Evolutionary conservation across 179 eudicot genomes (phyloP).

Genomic region (Patellifolia procumbens): DNA sequence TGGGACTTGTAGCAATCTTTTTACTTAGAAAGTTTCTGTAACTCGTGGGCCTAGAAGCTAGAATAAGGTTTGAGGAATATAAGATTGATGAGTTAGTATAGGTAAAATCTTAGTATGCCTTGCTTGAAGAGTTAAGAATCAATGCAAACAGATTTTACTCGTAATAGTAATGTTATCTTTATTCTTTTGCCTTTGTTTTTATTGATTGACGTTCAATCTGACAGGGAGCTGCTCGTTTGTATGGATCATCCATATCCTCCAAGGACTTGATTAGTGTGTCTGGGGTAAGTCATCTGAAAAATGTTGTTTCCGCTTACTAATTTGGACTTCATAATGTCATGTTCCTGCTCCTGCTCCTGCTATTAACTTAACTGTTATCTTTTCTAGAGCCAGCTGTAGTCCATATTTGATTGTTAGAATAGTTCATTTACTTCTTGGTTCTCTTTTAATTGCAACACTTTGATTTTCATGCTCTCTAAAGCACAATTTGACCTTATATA

Average conservation of each 20-base stretch:
- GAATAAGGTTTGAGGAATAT: neutral
- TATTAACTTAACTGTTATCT: neutral
- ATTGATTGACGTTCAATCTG: constrained; percentile 20
- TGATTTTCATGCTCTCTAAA: neutral
- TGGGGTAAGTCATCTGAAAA: constrained; percentile 59
- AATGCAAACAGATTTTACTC: neutral
- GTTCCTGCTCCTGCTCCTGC: neutral
- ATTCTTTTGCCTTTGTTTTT: neutral
- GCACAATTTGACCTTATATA: too few relatives aligned
- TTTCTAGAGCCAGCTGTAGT: neutral
- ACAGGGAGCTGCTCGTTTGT: constrained; percentile 94
- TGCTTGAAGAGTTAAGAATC: neutral
- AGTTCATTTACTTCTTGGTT: neutral
- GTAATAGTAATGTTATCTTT: neutral
- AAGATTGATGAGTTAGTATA: neutral
- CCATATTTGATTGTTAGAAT: neutral
- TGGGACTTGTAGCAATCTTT: neutral
- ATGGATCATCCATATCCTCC: constrained; percentile 84
- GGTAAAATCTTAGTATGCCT: neutral
- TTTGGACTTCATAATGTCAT: neutral
- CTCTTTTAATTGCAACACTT: neutral
- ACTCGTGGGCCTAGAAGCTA: neutral
- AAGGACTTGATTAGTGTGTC: constrained; percentile 84
- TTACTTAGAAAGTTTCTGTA: neutral
- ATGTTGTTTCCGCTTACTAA: neutral